These are phyloP conservation scores for Mortierella sp. DNA, from an alignment of 371 early-diverging fungal species.

Conservation along the genomic window DNA sequence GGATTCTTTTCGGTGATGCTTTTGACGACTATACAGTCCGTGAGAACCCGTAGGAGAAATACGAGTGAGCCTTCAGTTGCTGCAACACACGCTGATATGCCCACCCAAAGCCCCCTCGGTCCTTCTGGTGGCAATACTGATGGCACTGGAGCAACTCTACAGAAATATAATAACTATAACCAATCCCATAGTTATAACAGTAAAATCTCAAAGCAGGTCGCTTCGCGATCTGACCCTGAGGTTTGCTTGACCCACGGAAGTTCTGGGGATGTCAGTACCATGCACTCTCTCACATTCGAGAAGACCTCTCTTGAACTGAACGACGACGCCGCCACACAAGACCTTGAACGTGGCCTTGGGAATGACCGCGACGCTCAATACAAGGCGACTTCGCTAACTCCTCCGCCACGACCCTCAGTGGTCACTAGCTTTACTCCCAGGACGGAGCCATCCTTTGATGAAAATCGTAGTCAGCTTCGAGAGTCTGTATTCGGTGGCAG, in stretches of 20 bases:
- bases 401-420: conserved; percentile 18
- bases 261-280: conserved; percentile 22
- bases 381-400: conserved; percentile 13
- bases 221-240: conserved; percentile 11
- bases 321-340: neutral
- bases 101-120: conserved; percentile 2
- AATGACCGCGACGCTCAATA: conserved; percentile 1
- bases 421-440: neutral
- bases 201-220: neutral
- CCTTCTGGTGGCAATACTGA: neutral
- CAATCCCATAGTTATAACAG: conserved; percentile 1
- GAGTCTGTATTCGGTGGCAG: conserved; percentile 41
- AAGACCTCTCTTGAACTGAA: neutral
- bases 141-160: neutral
- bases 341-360: conserved; percentile 2
- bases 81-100: neutral
- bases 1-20: conserved; percentile 32
- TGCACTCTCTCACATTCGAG: conserved; percentile 8
- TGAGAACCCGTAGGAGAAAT: conserved; percentile 27
- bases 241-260: conserved; percentile 29
- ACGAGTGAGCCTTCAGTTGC: conserved; percentile 32
- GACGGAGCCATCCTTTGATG: neutral
- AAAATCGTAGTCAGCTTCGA: conserved; percentile 22
- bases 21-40: conserved; percentile 35
- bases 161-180: neutral